These are phyloP conservation scores for Saururus chinensis DNA, from an alignment of 164 flowering plant genomes.

Conservation along the genomic window DNA sequence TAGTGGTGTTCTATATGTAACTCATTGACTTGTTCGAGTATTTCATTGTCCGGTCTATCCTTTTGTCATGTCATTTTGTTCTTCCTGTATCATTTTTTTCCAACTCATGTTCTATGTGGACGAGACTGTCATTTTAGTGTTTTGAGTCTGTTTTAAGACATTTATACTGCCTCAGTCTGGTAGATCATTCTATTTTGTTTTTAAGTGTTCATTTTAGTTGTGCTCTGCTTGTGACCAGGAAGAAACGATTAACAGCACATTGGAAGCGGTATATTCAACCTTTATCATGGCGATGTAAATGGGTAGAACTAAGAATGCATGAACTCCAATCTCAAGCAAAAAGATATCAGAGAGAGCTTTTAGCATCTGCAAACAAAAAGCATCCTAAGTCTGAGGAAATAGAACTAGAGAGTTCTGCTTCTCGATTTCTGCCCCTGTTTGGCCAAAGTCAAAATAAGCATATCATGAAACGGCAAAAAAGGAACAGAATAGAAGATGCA, in stretches of 20 bases:
- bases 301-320: constrained; percentile 74
- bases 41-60: no score
- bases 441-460: constrained; percentile 18
- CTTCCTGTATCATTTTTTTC: no score
- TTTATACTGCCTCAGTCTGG: no score
- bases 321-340: constrained; percentile 53
- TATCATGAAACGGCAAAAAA: constrained; percentile 60
- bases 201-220: background rate
- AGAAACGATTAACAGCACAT: constrained; percentile 67
- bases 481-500: constrained; percentile 63
- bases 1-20: no score
- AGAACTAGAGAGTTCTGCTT: constrained; percentile 30
- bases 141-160: no score
- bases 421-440: constrained; percentile 50
- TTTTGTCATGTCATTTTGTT: no score
- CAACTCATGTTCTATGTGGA: no score
- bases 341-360: constrained; percentile 45
- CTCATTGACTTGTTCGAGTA: no score
- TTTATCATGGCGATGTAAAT: constrained; percentile 73
- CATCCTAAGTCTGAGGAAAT: constrained; percentile 18
- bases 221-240: constrained; percentile 27
- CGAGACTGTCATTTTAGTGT: no score
- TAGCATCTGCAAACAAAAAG: constrained; percentile 27
- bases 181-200: no score
- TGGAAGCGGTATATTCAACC: constrained; percentile 79